A percentile compares a stretch with the other conserved stretches of the same genome.
These are phyloP conservation scores for Kodamaea sp. DNA, from an alignment of 1,139 yeast species.

Conservation along the genomic window DNA sequence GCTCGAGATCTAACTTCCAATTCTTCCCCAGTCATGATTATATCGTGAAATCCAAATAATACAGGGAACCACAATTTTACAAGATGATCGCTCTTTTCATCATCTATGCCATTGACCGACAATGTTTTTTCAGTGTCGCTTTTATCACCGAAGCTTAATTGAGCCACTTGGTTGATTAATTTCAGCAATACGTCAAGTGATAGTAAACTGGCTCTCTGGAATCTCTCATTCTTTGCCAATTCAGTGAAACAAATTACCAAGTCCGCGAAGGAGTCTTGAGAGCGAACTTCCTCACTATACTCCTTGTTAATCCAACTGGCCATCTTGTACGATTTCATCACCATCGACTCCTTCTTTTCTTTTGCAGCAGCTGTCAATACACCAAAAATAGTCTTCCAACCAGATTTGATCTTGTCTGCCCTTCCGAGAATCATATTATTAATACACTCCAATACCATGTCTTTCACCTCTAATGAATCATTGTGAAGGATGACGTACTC, in stretches of 20 bases:
- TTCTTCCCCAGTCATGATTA: conserved; percentile 92
- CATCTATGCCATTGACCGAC: conserved; percentile 10
- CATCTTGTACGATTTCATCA: conserved; percentile 62
- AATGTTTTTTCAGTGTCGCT: conserved; percentile 14
- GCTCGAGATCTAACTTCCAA: conserved; percentile 93
- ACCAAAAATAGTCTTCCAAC: conserved; percentile 90
- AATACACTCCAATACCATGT: conserved; percentile 88
- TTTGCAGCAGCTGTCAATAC: conserved; percentile 69
- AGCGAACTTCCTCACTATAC: conserved; percentile 61
- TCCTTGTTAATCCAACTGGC: conserved; percentile 64
- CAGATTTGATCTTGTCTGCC: conserved; percentile 76
- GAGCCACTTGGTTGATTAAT: conserved; percentile 62
- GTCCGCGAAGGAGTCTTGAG: conserved; percentile 74
- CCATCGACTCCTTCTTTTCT: conserved; percentile 57
- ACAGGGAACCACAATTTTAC: conserved; percentile 75
- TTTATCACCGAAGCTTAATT: conserved; percentile 28
- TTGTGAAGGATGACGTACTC: conserved; percentile 75
- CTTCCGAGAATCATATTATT: conserved; percentile 83
- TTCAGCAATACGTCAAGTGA: conserved; percentile 75
- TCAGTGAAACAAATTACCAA: conserved; percentile 77
- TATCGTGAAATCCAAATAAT: conserved; percentile 80
- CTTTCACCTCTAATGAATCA: conserved; percentile 70
- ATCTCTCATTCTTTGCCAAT: conserved; percentile 80
- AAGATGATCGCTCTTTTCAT: conserved; percentile 36
- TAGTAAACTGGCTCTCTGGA: conserved; percentile 78